Evolutionary conservation across 345 rosid genomes (phyloP), one percentile per base, ranked within the genome.

Genomic region (Camelina neglecta): DNA sequence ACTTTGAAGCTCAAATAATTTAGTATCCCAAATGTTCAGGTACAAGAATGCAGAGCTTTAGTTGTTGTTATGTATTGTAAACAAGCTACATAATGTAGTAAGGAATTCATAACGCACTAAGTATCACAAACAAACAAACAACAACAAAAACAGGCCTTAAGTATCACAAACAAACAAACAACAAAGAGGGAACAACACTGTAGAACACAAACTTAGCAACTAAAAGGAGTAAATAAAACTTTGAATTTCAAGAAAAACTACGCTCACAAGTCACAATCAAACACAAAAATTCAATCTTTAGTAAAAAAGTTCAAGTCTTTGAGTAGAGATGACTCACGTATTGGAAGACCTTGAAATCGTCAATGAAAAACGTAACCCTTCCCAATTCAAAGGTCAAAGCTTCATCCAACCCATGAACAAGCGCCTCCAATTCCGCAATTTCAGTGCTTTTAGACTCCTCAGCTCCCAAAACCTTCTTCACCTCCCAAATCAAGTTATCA

Each of bases 341-440:
- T 65, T 87, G 78, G 74, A 78, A 74, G 60, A 90, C 65, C 55
- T 74, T 75, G 65, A 44, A 73, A 58, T 81, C 80, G 65, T 87
- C 84, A 60, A 79, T 69, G 13, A 72, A 69, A 42, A 85, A 7
- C 10, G 76, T 73, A 13, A 88, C 75, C 48, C 81, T 81, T 54
- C 81, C 83, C 81, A 92, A 83, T 70, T 85, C 88, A 86, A 90
- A 79, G 65, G 61, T 48, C 48, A 84, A 73, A 20, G 90, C 95
- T n/a, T 84, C 87, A 45, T 80, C 81, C 11, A 93, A 83, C 21
- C 90, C 97, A 76, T 83, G 88, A 71, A 90, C 62, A 74, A 92
- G 64, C 11, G 89, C 92, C 48, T 83, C 80, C 16, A 82, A 11
- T 57, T 80, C 93, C 0, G 86, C 87, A 42, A 75, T 81, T 15